Evolutionary conservation across 768 basidiomycete species (phyloP).

Genomic region (Candolleomyces aberdarensis): DNA sequence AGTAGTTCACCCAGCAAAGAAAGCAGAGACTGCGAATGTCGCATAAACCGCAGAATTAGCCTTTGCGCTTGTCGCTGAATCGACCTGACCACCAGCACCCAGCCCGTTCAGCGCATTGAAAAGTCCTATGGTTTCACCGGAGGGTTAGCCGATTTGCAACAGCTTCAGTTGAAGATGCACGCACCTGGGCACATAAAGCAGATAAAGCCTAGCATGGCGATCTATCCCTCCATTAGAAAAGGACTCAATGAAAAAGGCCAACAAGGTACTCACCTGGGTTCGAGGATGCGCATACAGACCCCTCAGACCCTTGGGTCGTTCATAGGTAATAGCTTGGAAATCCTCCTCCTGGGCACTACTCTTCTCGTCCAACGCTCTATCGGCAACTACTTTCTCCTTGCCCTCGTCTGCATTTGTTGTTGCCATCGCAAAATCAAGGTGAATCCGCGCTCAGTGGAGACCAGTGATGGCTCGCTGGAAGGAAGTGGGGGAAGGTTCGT

Average conservation of each 20-base stretch:
- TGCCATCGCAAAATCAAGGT: not conserved
- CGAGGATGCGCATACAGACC: slow-evolving; percentile 58
- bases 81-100: slow-evolving; percentile 75
- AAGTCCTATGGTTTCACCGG: slow-evolving; percentile 44
- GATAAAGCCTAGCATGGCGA: slow-evolving; percentile 64
- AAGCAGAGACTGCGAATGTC: slow-evolving; percentile 42
- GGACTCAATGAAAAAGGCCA: not conserved
- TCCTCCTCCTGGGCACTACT: slow-evolving; percentile 20
- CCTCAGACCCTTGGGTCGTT: slow-evolving; percentile 48
- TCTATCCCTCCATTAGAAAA: slow-evolving; percentile 14
- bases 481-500: not conserved
- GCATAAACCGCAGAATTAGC: slow-evolving; percentile 66
- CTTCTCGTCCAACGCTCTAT: slow-evolving; percentile 17
- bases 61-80: slow-evolving; percentile 63
- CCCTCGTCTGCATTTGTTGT: not conserved
- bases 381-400: not conserved
- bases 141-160: not conserved
- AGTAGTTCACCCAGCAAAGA: slow-evolving; percentile 56
- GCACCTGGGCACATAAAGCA: slow-evolving; percentile 60
- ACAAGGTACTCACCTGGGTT: slow-evolving; percentile 35
- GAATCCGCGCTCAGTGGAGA: too few species aligned
- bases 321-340: slow-evolving; percentile 29
- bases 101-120: slow-evolving; percentile 81
- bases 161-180: not conserved
- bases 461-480: not conserved